A percentile compares a stretch with the other conserved stretches of the same genome.
Conservation (phyloP, 495 filamentous ascomycete species). For the Terfezia claveryi region DNA sequence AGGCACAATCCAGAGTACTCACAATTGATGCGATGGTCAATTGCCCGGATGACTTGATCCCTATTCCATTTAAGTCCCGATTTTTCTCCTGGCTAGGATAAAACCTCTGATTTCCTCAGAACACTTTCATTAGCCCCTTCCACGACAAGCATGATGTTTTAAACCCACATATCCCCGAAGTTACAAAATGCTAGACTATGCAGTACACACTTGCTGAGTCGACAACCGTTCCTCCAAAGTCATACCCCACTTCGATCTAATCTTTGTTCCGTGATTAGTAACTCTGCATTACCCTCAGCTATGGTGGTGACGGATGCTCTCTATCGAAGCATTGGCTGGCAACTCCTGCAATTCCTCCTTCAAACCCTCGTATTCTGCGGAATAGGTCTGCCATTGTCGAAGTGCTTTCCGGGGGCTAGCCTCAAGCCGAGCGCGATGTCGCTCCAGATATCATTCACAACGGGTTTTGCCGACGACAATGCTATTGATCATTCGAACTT, state of each 20-base stretch:
- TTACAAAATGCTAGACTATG: neutral
- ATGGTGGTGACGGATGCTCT: constrained; percentile 20
- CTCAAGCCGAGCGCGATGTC: constrained; percentile 52
- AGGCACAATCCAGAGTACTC: neutral
- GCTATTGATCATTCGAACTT: neutral
- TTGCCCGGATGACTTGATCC: constrained; percentile 40
- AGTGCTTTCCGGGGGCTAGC: constrained; percentile 54
- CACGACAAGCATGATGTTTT: constrained; percentile 7
- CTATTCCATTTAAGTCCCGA: constrained; percentile 25
- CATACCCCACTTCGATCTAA: constrained; percentile 23
- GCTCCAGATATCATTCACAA: constrained; percentile 21
- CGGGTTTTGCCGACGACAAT: constrained; percentile 1
- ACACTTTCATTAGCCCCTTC: too few species aligned
- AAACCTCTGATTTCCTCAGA: constrained; percentile 29
- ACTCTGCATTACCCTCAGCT: too few species aligned
- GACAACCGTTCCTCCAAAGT: constrained; percentile 32
- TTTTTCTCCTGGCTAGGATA: constrained; percentile 38
- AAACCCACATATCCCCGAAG: neutral
- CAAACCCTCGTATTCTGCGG: constrained; percentile 72
- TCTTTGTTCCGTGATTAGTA: constrained; percentile 1
- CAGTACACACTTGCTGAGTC: constrained; percentile 29
- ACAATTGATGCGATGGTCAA: constrained; percentile 60
- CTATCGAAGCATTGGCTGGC: constrained; percentile 25
- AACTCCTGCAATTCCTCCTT: constrained; percentile 50
- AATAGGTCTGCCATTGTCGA: constrained; percentile 70